These are phyloP conservation scores for Stagonosporopsis rhizophila DNA, from an alignment of 2,329 filamentous ascomycete genomes.

Conservation along the genomic window DNA sequence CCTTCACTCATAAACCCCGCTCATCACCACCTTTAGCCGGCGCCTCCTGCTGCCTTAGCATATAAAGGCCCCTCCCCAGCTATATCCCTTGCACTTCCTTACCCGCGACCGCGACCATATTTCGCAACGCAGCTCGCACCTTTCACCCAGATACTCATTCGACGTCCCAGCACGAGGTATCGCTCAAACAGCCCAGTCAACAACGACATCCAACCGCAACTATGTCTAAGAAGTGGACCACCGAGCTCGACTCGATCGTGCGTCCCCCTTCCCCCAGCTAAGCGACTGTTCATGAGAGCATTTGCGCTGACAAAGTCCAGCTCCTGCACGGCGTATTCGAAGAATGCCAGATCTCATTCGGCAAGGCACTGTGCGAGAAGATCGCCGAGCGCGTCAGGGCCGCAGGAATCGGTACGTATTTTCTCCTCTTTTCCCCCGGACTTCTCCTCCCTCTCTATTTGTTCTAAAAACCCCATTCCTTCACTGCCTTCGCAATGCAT, in stretches of 20 bases:
- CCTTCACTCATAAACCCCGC: slow-evolving; percentile 1
- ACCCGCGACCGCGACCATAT: background rate
- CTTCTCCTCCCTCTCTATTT: background rate
- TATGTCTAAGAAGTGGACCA: slow-evolving; percentile 14
- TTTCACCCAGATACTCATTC: no score
- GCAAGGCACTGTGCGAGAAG: slow-evolving; percentile 21
- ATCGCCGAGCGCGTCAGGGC: slow-evolving; percentile 18
- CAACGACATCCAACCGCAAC: background rate
- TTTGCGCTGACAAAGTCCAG: background rate
- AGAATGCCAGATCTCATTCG: slow-evolving; percentile 20
- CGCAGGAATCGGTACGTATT: slow-evolving; percentile 16
- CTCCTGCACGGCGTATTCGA: slow-evolving; percentile 14
- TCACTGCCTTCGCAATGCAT: no score
- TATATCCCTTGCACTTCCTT: background rate
- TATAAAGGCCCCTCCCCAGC: background rate
- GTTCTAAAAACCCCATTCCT: no score
- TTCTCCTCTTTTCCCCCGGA: no score
- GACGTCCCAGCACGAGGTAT: no score
- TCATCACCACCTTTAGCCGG: background rate
- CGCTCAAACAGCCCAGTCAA: background rate
- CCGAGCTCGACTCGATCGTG: slow-evolving; percentile 16
- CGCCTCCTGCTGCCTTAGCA: background rate
- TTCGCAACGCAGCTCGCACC: background rate
- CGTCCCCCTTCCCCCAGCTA: background rate
- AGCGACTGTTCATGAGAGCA: background rate